Evolutionary conservation across 495 filamentous ascomycete species (phyloP), one percentile per base, ranked within the genome.

Genomic region (Darksidea phi): DNA sequence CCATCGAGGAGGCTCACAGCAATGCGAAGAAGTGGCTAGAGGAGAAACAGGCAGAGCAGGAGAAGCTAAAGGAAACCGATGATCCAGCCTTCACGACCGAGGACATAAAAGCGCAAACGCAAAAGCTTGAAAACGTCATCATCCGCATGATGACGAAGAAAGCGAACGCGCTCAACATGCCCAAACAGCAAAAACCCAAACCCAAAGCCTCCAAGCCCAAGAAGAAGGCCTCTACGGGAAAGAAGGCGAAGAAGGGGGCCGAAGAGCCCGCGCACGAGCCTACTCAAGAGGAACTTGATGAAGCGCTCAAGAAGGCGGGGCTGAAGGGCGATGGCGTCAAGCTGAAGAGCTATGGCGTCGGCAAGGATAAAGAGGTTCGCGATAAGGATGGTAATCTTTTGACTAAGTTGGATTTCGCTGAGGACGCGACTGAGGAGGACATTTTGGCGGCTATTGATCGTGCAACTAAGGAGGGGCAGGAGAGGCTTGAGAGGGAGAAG

Each of bases 111-210:
- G 59, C 46, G 21, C 82, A 82, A 68, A 75, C 82, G 7, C 79
- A 84, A 66, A 77, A 83, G 72, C 74, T 92, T 23, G 82, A 84
- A 68, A 79, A 83, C 50, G 80, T 81, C 5, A 83, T 88, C 43
- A 78, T 88, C 68, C 85, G 88, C 51, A 78, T 92, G 45, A 77
- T 88, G 46, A 80, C 87, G 79, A 87, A 84, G 79, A 86, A 85
- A 67, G 84, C 91, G 65, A 81, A 78, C 48, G 78, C 58, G 37
- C 57, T n/a, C 57, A 52, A 61, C 23, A 64, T 67, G 56, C 13
- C 63, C 24, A 84, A 81, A 76, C 84, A 83, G 72, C 74, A 72
- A 60, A 73, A 63, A 63, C 73, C 71, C 51, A 78, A 78, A 63
- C 20, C 63, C 21, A 80, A 78, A 52, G 80, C 80, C 67, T 68